phyloP scores from a whole-genome alignment of 164 flowering plant species.

The Umbilicus rupestris region DNA sequence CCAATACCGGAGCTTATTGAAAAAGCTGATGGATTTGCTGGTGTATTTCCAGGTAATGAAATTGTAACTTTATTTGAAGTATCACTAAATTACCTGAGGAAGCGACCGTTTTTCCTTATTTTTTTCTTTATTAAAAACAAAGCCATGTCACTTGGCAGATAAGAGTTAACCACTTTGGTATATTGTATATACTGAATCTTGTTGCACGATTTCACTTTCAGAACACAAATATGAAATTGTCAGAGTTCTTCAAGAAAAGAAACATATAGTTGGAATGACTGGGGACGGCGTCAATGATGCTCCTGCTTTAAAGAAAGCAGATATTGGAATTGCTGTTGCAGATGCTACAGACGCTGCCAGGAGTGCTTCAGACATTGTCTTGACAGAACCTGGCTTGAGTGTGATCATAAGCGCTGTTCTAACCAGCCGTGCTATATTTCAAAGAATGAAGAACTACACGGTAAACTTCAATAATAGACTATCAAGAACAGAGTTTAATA shows the following conservation, averaged over 20 bases:
- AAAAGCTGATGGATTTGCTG: slow-evolving; percentile 92
- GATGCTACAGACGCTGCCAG: slow-evolving; percentile 93
- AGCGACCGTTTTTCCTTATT: neutral
- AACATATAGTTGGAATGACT: slow-evolving; percentile 85
- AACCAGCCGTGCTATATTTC: slow-evolving; percentile 89
- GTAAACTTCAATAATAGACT: slow-evolving; percentile 17
- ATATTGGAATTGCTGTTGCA: slow-evolving; percentile 84
- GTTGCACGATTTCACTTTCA: slow-evolving; percentile 16
- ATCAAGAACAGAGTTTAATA: neutral
- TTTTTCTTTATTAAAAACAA: neutral
- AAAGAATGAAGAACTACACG: slow-evolving; percentile 88
- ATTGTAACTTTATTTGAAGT: neutral
- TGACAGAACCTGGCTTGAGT: slow-evolving; percentile 86
- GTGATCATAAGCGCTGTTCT: slow-evolving; percentile 79
- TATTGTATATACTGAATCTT: neutral
- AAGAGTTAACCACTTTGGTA: neutral
- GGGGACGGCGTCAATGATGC: slow-evolving; percentile 97
- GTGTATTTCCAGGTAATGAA: slow-evolving; percentile 80
- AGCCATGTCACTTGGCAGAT: neutral
- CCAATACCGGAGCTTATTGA: slow-evolving; percentile 81
- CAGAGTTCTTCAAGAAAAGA: slow-evolving; percentile 77
- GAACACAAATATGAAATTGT: slow-evolving; percentile 91
- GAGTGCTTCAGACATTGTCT: slow-evolving; percentile 76
- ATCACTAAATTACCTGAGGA: neutral
- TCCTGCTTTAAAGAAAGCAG: slow-evolving; percentile 88